phyloP scores from a whole-genome alignment of 768 basidiomycete species.

The Suillus discolor region DNA sequence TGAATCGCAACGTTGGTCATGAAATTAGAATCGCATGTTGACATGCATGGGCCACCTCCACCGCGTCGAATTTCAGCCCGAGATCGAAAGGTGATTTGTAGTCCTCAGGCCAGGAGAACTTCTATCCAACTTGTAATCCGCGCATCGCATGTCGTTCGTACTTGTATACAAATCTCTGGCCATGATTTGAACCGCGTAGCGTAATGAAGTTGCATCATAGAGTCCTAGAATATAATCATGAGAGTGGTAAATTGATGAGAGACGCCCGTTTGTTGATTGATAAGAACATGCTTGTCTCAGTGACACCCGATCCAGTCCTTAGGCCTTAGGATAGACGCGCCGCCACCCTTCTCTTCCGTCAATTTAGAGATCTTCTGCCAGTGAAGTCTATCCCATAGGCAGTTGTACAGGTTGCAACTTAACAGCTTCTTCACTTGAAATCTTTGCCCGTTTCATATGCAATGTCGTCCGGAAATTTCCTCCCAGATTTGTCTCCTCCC shows the following conservation, averaged over 20 bases:
- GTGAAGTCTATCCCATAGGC: not conserved
- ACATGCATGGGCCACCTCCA: too few relatives aligned
- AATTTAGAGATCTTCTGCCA: not conserved
- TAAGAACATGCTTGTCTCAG: not conserved
- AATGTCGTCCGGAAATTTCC: slow-evolving; percentile 38
- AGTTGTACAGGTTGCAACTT: not conserved
- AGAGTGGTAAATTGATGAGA: not conserved
- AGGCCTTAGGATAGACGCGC: not conserved
- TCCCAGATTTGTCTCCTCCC: slow-evolving; percentile 52
- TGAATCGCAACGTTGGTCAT: too few relatives aligned
- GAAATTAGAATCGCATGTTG: too few relatives aligned
- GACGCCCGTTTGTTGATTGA: not conserved
- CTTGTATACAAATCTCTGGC: too few relatives aligned
- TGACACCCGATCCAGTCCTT: not conserved
- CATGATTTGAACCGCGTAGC: too few relatives aligned
- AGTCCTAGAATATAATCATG: not conserved
- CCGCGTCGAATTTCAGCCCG: too few relatives aligned
- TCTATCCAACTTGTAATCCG: too few relatives aligned
- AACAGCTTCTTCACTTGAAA: not conserved
- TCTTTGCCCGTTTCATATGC: not conserved
- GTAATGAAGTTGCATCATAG: not conserved
- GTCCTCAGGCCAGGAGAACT: too few relatives aligned
- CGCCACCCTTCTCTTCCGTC: not conserved
- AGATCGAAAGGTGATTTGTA: too few relatives aligned
- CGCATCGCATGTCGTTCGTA: too few relatives aligned